These are phyloP conservation scores for Podaxis sp. DNA, from an alignment of 768 basidiomycete species.

Conservation along the genomic window DNA sequence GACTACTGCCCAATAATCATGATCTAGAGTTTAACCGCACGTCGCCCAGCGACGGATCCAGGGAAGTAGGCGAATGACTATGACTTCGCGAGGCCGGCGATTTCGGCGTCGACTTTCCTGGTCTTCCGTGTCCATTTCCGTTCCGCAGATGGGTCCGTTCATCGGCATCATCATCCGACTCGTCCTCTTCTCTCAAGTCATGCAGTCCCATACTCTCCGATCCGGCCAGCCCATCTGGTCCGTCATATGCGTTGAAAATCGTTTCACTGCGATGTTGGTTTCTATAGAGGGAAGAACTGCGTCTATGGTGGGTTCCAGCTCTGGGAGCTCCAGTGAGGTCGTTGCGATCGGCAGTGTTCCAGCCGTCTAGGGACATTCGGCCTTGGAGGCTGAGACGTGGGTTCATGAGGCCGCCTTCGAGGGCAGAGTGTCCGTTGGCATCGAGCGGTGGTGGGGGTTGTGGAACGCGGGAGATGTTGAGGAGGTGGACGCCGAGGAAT, in stretches of 20 bases:
- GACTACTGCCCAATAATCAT: neutral
- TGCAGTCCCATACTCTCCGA: conserved; percentile 45
- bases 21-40: conserved; percentile 29
- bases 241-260: conserved; percentile 76
- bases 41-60: conserved; percentile 32
- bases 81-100: conserved; percentile 36
- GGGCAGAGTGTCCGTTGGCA: conserved; percentile 42
- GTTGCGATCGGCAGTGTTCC: conserved; percentile 36
- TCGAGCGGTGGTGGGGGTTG: conserved; percentile 36
- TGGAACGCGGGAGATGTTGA: conserved; percentile 71
- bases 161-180: conserved; percentile 43
- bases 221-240: conserved; percentile 29
- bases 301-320: conserved; percentile 46
- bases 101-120: conserved; percentile 17
- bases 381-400: conserved; percentile 80
- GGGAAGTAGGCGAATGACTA: conserved; percentile 45
- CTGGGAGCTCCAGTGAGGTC: conserved; percentile 6
- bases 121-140: conserved; percentile 13
- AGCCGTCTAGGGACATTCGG: conserved; percentile 75
- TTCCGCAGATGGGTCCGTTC: conserved; percentile 38
- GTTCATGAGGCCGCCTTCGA: conserved; percentile 68
- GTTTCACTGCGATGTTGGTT: conserved; percentile 47
- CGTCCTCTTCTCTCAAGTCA: conserved; percentile 63
- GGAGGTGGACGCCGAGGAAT: conserved; percentile 94
- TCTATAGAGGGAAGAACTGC: conserved; percentile 62